Percentiles rank a stretch among this genome's conserved stretches.
Conservation (phyloP, 2,329 filamentous ascomycete species). For the Colletotrichum sp. region DNA sequence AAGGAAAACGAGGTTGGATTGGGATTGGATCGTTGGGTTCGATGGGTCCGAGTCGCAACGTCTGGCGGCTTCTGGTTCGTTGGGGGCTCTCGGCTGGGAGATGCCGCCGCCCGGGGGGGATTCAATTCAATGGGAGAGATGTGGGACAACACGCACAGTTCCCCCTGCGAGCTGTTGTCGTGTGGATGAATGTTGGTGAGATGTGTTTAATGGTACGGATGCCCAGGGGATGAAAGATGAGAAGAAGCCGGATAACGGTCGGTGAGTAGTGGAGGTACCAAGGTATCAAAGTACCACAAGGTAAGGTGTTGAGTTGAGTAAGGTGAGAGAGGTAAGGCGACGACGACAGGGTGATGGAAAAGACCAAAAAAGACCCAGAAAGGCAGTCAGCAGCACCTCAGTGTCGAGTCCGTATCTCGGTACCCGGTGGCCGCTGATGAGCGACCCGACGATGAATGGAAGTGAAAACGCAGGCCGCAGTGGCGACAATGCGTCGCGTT, state of each 20-base stretch:
- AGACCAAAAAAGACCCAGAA: background rate
- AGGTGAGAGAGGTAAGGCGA: background rate
- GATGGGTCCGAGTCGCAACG: background rate
- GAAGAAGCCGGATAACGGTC: background rate
- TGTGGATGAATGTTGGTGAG: background rate
- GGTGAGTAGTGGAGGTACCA: background rate
- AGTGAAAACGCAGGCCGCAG: background rate
- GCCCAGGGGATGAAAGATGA: background rate
- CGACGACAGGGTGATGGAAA: background rate
- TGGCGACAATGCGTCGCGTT: conserved; percentile 22
- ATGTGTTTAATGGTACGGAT: background rate
- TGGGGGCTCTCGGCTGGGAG: background rate
- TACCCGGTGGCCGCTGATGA: background rate
- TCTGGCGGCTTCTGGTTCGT: background rate
- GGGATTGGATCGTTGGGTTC: background rate
- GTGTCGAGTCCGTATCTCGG: background rate
- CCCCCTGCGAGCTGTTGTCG: background rate
- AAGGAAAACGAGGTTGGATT: background rate
- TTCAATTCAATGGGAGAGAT: background rate
- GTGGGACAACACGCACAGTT: background rate
- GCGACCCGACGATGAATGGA: background rate
- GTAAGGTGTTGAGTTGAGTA: background rate
- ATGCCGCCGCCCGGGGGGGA: background rate
- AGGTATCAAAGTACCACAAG: background rate
- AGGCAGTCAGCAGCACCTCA: background rate